Conservation (phyloP, 148 eudicot species). For the Selenicereus undatus region DNA sequence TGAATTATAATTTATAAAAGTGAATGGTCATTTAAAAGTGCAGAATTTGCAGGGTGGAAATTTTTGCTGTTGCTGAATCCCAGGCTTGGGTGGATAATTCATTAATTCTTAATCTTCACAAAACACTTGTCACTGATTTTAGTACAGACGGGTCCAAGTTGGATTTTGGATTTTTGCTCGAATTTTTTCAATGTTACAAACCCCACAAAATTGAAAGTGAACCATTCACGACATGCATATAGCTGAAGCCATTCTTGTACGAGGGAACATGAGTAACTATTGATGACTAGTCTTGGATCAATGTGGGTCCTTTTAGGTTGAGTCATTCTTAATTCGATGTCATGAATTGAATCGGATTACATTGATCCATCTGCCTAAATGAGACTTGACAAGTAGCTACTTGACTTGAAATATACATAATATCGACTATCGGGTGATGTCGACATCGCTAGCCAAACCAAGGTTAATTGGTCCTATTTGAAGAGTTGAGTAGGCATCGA, state of each 20-base stretch:
- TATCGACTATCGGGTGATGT: neutral
- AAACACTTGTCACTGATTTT: neutral
- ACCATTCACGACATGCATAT: neutral
- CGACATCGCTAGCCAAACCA: too few relatives aligned
- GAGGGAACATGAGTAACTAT: neutral
- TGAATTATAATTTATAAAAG: too few relatives aligned
- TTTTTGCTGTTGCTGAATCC: neutral
- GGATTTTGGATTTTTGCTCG: neutral
- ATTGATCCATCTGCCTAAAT: neutral
- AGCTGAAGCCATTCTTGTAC: neutral
- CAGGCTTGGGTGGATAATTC: neutral
- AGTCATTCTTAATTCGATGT: neutral
- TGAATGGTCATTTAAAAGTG: too few relatives aligned
- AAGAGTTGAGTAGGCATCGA: too few relatives aligned
- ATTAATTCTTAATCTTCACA: constrained; percentile 2
- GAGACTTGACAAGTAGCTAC: neutral
- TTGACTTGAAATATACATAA: neutral
- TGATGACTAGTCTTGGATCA: neutral
- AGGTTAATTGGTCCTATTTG: too few relatives aligned
- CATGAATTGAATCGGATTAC: neutral
- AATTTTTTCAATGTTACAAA: neutral
- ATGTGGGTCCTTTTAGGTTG: neutral
- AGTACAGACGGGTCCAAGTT: neutral
- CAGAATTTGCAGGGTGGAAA: neutral
- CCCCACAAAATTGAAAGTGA: neutral